Base-by-base conservation (phyloP, 371 early-diverging fungal species). In the Mortierella sp. region DNA sequence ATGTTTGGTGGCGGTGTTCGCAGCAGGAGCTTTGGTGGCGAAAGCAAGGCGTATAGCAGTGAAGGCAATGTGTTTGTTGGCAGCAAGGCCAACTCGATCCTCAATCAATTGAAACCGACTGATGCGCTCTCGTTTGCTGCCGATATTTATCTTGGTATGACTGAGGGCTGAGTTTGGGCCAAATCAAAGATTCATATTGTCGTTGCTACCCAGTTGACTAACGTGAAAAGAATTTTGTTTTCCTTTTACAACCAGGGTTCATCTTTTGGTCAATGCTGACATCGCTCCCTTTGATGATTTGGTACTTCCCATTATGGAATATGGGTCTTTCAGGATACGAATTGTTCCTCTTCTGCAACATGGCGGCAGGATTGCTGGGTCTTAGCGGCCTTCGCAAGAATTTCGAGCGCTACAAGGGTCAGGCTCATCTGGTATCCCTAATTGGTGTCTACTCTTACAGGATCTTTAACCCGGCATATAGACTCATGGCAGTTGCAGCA, bases 301-400 rank as follows among this genome's bases (percentile, higher is more conserved):
- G 95, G 95, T 94, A 93, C 76, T 95, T 95, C 72, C 95, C 95
- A n/a, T 83, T 95, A 60, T 95, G 94, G 93, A 88, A 93, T 81
- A 94, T 95, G 94, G 95, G 95, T 11, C 88, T 94, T 66, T 93
- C 94, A n/a, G 95, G 95, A 26, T 93, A 89, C 77, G 95, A 95
- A 73, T 90, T 90, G 2, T 91, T 91, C 59, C 81, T 95, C 64
- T 86, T 94, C 35, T 87, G 91, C 24, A 92, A 91, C 54, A 60
- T 90, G 30, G 66, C 88, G 39, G 92, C 94, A 5, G 74, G 88
- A 40, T 60, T 94, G 24, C 86, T 94, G 26, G 92, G 90, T 22
- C 86, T 93, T 64, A 83, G 79, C 2, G 83, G 86, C 0, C 72
- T 94, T 26, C 90, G 93, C 57, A 85, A 87, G 20, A 55, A 88